Evolutionary conservation across 2,329 filamentous ascomycete genomes (phyloP).

Genomic region (Blastomyces gilchristii): DNA sequence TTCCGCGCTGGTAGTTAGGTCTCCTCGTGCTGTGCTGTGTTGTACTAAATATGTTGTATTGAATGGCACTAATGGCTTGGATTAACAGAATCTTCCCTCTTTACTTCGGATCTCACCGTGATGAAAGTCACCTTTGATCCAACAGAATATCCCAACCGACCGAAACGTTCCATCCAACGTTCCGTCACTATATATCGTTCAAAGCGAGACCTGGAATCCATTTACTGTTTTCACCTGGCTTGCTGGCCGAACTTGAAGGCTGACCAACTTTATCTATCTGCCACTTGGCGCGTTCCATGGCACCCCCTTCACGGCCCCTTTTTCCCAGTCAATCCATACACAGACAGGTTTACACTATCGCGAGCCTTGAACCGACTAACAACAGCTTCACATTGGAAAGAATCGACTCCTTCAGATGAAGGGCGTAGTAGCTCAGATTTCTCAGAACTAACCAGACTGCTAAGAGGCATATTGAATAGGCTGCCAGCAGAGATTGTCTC

Average conservation of each 20-base stretch:
- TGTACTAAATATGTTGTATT: too few species aligned
- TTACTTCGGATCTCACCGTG: neutral
- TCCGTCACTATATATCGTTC: neutral
- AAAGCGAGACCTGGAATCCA: neutral
- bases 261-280: neutral
- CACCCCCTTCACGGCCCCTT: neutral
- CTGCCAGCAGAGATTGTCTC: neutral
- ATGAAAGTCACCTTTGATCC: neutral
- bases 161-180: neutral
- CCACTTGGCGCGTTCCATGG: neutral
- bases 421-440: neutral
- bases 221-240: slow-evolving; percentile 4
- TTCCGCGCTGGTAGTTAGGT: too few species aligned
- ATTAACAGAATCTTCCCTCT: neutral
- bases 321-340: neutral
- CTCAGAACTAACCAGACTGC: neutral
- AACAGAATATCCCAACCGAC: neutral
- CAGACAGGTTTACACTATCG: neutral
- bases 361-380: neutral
- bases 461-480: neutral
- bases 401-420: neutral
- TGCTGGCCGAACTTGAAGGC: neutral
- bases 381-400: neutral
- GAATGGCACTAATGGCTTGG: too few species aligned
- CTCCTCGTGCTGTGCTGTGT: too few species aligned